These are phyloP conservation scores for Tetracladium setigerum DNA, from an alignment of 495 filamentous ascomycete species.

Conservation along the genomic window DNA sequence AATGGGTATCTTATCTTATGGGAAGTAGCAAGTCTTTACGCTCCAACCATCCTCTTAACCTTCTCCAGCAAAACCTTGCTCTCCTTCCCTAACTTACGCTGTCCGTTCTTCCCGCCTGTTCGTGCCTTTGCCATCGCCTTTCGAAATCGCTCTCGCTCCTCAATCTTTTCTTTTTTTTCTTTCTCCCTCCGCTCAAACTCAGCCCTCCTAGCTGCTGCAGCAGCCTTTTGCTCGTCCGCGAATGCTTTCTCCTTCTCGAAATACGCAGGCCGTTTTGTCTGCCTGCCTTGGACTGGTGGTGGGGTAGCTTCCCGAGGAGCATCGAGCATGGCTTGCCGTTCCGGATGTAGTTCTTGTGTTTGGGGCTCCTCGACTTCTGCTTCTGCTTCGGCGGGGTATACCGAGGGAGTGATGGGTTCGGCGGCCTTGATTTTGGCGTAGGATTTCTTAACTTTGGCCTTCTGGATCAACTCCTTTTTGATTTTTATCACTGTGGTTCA, in stretches of 20 bases:
- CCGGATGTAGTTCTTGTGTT: slow-evolving; percentile 59
- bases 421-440: slow-evolving; percentile 80
- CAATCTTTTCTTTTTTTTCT: slow-evolving; percentile 46
- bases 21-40: slow-evolving; percentile 2
- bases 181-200: slow-evolving; percentile 47
- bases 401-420: slow-evolving; percentile 19
- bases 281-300: slow-evolving; percentile 19
- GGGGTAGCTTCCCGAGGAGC: slow-evolving; percentile 26
- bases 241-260: slow-evolving; percentile 69
- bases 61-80: slow-evolving; percentile 75
- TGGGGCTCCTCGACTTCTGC: slow-evolving; percentile 12
- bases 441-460: slow-evolving; percentile 88
- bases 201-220: slow-evolving; percentile 51
- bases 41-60: slow-evolving; percentile 62
- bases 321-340: slow-evolving; percentile 61
- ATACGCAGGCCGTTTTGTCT: slow-evolving; percentile 52
- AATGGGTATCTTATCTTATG: no score
- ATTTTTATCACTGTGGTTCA: slow-evolving; percentile 75
- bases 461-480: slow-evolving; percentile 82
- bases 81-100: slow-evolving; percentile 78
- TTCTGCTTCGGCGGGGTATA: neutral
- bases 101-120: slow-evolving; percentile 65
- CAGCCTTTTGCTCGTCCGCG: slow-evolving; percentile 57
- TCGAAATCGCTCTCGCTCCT: slow-evolving; percentile 54
- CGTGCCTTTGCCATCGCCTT: slow-evolving; percentile 71